Evolutionary conservation across 768 basidiomycete species (phyloP).

Genomic region (Podaxis rugospora): DNA sequence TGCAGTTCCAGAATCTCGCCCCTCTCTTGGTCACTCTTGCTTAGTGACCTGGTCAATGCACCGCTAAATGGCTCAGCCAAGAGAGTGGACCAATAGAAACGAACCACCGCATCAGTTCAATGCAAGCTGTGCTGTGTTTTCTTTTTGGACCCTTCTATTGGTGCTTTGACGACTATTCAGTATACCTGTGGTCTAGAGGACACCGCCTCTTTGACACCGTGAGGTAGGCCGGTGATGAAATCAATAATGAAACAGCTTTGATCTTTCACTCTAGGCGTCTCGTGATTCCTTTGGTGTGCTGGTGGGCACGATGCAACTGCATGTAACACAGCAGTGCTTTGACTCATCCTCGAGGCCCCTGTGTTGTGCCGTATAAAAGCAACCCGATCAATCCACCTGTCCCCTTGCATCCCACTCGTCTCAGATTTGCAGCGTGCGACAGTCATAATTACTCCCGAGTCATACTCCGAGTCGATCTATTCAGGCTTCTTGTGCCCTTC

Average conservation of each 20-base stretch:
- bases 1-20: background rate
- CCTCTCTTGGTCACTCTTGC: background rate
- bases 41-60: background rate
- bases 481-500: background rate
- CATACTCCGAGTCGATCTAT: background rate
- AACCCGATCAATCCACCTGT: background rate
- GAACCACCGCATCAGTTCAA: background rate
- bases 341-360: background rate
- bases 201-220: slow-evolving; percentile 1
- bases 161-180: background rate
- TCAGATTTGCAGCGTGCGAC: background rate
- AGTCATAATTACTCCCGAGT: background rate
- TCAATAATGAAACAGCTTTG: background rate
- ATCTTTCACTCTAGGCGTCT: background rate
- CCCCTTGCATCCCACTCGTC: background rate
- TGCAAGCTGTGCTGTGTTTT: background rate
- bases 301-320: background rate
- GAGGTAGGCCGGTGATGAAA: background rate
- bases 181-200: background rate
- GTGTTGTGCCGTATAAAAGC: background rate
- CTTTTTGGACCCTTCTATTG: background rate
- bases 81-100: background rate
- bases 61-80: background rate
- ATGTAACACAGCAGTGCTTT: background rate
- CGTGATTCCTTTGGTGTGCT: background rate